Conservation (phyloP, 495 filamentous ascomycete genomes). For the Penicillium riverlandense region DNA sequence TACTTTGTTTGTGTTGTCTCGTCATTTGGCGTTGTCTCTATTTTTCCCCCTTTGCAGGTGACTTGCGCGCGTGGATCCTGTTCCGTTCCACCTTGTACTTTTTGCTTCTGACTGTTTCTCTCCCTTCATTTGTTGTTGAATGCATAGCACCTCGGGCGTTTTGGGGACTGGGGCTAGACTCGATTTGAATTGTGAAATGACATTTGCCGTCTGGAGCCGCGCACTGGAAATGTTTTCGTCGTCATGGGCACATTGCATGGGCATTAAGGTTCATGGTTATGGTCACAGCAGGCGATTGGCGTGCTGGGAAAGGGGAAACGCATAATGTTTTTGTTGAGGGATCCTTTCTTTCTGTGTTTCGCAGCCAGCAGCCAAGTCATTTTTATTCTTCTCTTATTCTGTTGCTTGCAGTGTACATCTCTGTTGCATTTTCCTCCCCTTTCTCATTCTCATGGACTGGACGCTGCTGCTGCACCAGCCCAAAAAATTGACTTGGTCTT, state of each 20-base stretch:
- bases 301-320: conserved; percentile 15
- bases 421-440: too few relatives aligned
- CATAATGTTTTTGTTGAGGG: conserved; percentile 9
- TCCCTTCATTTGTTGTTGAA: conserved; percentile 17
- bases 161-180: conserved; percentile 28
- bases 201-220: conserved; percentile 16
- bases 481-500: too few relatives aligned
- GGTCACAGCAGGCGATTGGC: conserved; percentile 17
- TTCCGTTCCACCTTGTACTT: background rate
- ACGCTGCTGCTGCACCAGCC: too few relatives aligned
- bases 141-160: conserved; percentile 29
- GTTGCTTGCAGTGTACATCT: too few relatives aligned
- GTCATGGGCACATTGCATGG: conserved; percentile 23
- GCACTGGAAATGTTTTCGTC: conserved; percentile 24
- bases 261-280: conserved; percentile 9
- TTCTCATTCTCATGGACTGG: too few relatives aligned
- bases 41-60: background rate
- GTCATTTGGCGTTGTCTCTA: conserved; percentile 9
- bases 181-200: conserved; percentile 23
- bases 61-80: too few relatives aligned
- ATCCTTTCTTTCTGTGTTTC: conserved; percentile 3
- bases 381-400: background rate
- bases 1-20: background rate
- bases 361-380: conserved; percentile 14
- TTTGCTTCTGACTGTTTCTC: conserved; percentile 7